Evolutionary conservation across 768 basidiomycete genomes (phyloP).

Genomic region (Pseudohyphozyma bogoriensis): DNA sequence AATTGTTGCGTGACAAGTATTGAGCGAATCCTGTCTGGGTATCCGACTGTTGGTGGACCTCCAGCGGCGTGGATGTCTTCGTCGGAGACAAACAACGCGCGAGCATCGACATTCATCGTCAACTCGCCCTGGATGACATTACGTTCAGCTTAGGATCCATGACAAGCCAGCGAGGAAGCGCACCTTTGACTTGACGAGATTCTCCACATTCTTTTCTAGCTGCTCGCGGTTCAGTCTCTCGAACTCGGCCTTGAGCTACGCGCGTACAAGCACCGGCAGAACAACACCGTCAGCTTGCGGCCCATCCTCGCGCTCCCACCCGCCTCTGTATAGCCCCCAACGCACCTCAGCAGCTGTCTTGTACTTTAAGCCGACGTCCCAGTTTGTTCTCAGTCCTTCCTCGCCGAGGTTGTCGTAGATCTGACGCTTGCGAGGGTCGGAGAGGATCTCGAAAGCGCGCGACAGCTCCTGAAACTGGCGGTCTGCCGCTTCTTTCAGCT

Average conservation of each 20-base stretch:
- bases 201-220: constrained; percentile 27
- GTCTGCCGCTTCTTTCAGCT: constrained; percentile 51
- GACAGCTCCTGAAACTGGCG: constrained; percentile 64
- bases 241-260: constrained; percentile 31
- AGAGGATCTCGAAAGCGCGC: constrained; percentile 73
- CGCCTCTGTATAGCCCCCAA: too few species aligned
- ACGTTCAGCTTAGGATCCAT: neutral
- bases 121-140: constrained; percentile 9
- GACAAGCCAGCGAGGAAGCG: neutral
- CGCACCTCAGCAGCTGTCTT: constrained; percentile 37
- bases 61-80: constrained; percentile 9
- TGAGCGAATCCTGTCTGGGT: constrained; percentile 1
- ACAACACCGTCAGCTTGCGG: neutral
- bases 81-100: constrained; percentile 13
- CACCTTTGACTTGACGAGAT: constrained; percentile 28
- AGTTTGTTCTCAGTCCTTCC: constrained; percentile 39
- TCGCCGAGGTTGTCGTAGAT: constrained; percentile 67
- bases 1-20: constrained; percentile 29
- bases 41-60: neutral
- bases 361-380: constrained; percentile 38
- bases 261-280: too few species aligned
- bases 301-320: neutral
- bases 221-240: constrained; percentile 23
- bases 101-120: constrained; percentile 19
- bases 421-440: constrained; percentile 49